Evolutionary conservation across 2,329 filamentous ascomycete genomes (phyloP).

Genomic region (Colletotrichum trifolii): DNA sequence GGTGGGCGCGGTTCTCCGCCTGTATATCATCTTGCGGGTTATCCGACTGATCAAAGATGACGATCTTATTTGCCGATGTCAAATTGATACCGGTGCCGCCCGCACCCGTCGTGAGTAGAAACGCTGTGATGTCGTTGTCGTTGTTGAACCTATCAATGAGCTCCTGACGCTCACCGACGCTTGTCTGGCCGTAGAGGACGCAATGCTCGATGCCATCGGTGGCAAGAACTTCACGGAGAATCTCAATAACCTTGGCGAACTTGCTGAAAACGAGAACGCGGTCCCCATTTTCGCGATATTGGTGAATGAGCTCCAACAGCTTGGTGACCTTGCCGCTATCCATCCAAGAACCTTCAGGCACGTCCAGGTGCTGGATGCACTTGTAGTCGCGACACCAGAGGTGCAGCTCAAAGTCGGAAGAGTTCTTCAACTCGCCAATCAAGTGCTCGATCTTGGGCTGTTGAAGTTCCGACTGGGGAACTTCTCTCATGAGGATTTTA

Average conservation of each 20-base stretch:
- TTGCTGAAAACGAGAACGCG: slow-evolving; percentile 92
- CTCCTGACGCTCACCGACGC: slow-evolving; percentile 84
- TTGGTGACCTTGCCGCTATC: slow-evolving; percentile 86
- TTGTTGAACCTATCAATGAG: slow-evolving; percentile 89
- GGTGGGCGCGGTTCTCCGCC: slow-evolving; percentile 95
- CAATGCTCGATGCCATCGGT: slow-evolving; percentile 80
- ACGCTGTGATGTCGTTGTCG: slow-evolving; percentile 83
- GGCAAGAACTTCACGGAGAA: slow-evolving; percentile 84
- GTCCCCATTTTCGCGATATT: slow-evolving; percentile 84
- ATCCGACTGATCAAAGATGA: slow-evolving; percentile 97
- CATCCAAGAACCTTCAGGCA: slow-evolving; percentile 64
- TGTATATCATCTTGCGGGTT: slow-evolving; percentile 99
- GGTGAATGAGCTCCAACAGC: slow-evolving; percentile 77
- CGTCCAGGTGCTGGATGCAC: slow-evolving; percentile 65
- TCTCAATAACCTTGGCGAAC: slow-evolving; percentile 91
- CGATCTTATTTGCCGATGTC: slow-evolving; percentile 94
- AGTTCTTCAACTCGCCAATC: slow-evolving; percentile 65
- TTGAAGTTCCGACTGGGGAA: slow-evolving; percentile 64
- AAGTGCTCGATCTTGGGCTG: slow-evolving; percentile 65
- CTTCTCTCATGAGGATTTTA: slow-evolving; percentile 78
- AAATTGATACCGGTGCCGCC: slow-evolving; percentile 98
- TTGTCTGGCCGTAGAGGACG: slow-evolving; percentile 86
- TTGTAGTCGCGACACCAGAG: slow-evolving; percentile 72
- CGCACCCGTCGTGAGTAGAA: slow-evolving; percentile 91
- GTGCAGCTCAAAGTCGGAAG: slow-evolving; percentile 74